Base-by-base conservation (phyloP, 768 basidiomycete genomes). In the Neoboletus magnificus region DNA sequence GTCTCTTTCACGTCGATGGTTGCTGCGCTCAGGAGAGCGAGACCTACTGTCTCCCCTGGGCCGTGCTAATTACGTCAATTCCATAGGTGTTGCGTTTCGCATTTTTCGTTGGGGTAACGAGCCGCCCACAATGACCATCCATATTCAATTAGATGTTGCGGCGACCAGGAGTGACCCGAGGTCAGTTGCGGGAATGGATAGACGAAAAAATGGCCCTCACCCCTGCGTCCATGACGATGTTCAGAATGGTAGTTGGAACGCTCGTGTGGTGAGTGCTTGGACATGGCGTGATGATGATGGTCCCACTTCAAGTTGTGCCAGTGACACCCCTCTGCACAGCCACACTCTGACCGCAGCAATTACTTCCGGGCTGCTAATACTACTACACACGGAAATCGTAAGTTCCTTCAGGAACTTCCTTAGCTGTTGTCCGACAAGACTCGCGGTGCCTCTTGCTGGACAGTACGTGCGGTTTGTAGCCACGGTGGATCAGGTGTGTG, bases 131-230 rank as follows among this genome's bases (percentile, higher is more conserved):
- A 46, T 55, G 46, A 57, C 56, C 63, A 41, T 4, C 33, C 40
- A 45, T 61, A 39, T 49, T 33, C 33, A 22, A 42, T 33, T 20
- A 27, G 50, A 39, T 23, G 56, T 57, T 37, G 59, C 62, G 60
- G 62, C 66, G 60, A 61, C 62, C 68, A 69, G 54, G 63, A 71
- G 56, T 43, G 40, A 53, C 35, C 53, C 49, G 50, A 59, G 45
- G 54, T 70, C 63, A 70, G 68, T 57, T 58, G 58, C 50, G 50
- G 29, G 57, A 55, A 57, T 29, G 15, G 5, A n/a, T 18, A 23
- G 2, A 33, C 1, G 18, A 9, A 50, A 1, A 57, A 35, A 58
- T 10, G 9, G 6, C 61, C 56, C 69, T 67, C 61, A 70, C 69
- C 68, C 61, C 42, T 61, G 48, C 57, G 65, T 40, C 51, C 58